Percentiles rank a stretch among this genome's conserved stretches.
Evolutionary conservation across 495 filamentous ascomycete genomes (phyloP).

Genomic region (Xylaria scruposa): DNA sequence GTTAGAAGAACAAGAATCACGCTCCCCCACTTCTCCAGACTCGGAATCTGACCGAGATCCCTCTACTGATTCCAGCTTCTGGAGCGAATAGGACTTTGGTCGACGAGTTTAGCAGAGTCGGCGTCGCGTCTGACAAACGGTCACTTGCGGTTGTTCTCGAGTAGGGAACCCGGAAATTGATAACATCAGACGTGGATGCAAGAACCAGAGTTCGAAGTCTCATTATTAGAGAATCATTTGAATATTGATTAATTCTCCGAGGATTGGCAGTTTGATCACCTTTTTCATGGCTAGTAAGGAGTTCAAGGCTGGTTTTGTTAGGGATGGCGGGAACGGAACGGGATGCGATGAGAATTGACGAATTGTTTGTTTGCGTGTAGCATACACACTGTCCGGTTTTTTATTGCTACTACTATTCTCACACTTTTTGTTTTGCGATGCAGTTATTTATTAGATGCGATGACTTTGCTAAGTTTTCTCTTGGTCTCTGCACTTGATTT

Average conservation of each 20-base stretch:
- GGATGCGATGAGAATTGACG: not conserved
- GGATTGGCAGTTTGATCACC: not conserved
- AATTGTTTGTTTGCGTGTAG: not conserved
- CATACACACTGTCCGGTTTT: not conserved
- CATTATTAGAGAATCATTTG: not conserved
- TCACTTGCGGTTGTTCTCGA: not conserved
- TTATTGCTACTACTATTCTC: not conserved
- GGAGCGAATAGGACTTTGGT: constrained; percentile 10
- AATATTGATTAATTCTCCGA: not conserved
- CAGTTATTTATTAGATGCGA: not conserved
- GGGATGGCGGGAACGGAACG: not conserved
- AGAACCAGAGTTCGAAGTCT: not conserved
- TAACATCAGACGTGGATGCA: not conserved
- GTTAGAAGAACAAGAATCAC: not conserved
- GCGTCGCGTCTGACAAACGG: not conserved
- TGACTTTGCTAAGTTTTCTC: not conserved
- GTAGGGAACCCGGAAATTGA: not conserved
- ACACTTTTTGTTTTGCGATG: not conserved
- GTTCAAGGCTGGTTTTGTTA: constrained; percentile 4
- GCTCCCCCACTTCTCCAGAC: not conserved
- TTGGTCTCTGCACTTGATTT: not conserved
- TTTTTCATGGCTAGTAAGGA: constrained; percentile 3
- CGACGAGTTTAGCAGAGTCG: not conserved
- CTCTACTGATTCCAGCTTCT: constrained; percentile 15
- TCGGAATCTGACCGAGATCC: not conserved